Base-by-base conservation (phyloP, 345 rosid species). In the Crucihimalaya himalaica region DNA sequence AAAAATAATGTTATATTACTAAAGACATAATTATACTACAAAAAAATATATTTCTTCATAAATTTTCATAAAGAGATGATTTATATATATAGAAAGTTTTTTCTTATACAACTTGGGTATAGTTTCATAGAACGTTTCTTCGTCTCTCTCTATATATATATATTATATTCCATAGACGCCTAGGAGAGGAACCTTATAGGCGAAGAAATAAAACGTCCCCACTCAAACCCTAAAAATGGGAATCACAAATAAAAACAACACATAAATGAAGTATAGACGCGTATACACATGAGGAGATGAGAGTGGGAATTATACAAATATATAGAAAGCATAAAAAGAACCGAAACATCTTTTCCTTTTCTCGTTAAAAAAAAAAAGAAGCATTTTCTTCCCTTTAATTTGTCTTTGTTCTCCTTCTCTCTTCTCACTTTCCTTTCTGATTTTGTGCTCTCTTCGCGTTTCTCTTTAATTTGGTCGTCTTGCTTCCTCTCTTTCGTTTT, bases 181-280 rank as follows among this genome's bases (percentile, higher is more conserved):
- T 68, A 25, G 14, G 68, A 76, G 73, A 79, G 88, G 74, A 86
- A 83, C 74, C 86, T 89, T 87, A 81, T 60, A 57, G 81, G 78
- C 56, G 76, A 88, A 88, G 94, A 70, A 79, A n/a, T n/a, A n/a
- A n/a, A n/a, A 79, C 71, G 73, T 79, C 77, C 29, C 90, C 88
- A 81, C 88, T 80, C 79, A 79, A 84, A 83, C 97, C 93, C 91
- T 85, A 85, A 86, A 84, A 70, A 76, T 55, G 64, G 81, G 82
- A 86, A 80, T 73, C 82, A 71, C 50, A 75, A 68, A 68, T 51
- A 31, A 60, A 63, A 74, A 40, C 40, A 51, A 25, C 47, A 51
- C 47, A 50, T 8, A 59, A 51, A 67, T 74, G 45, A 52, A 68
- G 19, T 39, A 51, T 40, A 29, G 65, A 73, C 71, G 57, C 71